Evolutionary conservation across 139 green algal species (phyloP), one percentile per base, ranked within the genome.

Genomic region (Chlamydomonas sp.): DNA sequence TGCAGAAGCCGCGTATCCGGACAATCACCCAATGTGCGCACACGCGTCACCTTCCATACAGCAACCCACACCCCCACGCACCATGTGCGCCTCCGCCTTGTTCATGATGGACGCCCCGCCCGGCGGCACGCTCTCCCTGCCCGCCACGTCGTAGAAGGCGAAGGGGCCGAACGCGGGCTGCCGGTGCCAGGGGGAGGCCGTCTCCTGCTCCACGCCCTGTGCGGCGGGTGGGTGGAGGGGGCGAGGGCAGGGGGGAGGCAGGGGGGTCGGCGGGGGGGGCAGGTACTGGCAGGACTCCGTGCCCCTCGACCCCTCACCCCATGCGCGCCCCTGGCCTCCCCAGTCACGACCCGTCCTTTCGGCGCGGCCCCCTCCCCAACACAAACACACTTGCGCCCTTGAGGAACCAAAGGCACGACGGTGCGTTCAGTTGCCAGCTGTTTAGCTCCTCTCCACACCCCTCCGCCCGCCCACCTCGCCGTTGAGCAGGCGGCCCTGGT

Each of bases 121-220:
- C 3, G 66, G n/a, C 4, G 91, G 89, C 5, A 62, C 86, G 62
- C 64, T 83, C 88, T 93, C 91, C 67, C 68, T 89, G 78, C 89
- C 90, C n/a, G 90, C 62, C 59, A 98, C 91, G 89, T 99, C 95
- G 82, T 94, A 96, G 88, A 99, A 97, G 1, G 95, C 93, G 69
- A 98, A 92, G 8, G 96, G 96, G 0, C 96, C 96, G 84, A 98
- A 97, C 66, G 85, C 89, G 49, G 85, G 86, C 58, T 94, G 75
- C 1, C 62, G 20, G 89, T 98, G 96, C 95, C 95, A 99, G n/a
- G 94, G 78, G n/a, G 92, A 89, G 12, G 61, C 76, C 0, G 95
- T 98, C 17, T 92, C 77, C 16, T 83, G 67, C 68, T 83, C 69
- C 61, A 95, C 92, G 20, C 80, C 83, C 92, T 94, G 88, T 60